Evolutionary conservation across 2,329 filamentous ascomycete species (phyloP).

Genomic region (Aspergillus candidus): DNA sequence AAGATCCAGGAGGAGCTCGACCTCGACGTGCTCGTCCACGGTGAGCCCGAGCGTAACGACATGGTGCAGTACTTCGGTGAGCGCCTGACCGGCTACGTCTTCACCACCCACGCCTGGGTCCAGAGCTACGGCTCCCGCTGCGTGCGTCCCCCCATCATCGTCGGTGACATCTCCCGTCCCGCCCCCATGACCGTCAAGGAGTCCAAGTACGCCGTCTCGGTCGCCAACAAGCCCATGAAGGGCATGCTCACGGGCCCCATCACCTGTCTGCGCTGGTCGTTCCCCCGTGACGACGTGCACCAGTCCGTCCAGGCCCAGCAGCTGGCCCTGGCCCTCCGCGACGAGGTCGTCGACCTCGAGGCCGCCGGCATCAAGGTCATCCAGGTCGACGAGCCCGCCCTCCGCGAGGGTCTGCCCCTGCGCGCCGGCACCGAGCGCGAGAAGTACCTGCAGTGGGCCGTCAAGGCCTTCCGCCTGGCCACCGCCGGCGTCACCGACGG

Average conservation of each 20-base stretch:
- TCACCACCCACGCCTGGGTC: constrained; percentile 99
- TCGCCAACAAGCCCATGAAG: constrained; percentile 99
- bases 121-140: constrained; percentile 98
- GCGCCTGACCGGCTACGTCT: constrained; percentile 91
- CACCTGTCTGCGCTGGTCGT: constrained; percentile 98
- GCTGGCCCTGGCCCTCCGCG: constrained; percentile 94
- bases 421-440: constrained; percentile 90
- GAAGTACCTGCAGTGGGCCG: constrained; percentile 94
- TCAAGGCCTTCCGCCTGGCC: constrained; percentile 94
- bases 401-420: constrained; percentile 98
- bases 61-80: constrained; percentile 99
- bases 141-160: constrained; percentile 95
- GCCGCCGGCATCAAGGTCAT: constrained; percentile 94
- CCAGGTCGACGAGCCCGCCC: constrained; percentile 97
- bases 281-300: constrained; percentile 99
- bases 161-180: constrained; percentile 96
- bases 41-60: constrained; percentile 99
- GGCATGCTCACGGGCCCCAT: constrained; percentile 99
- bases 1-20: constrained; percentile 97
- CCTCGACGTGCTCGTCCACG: constrained; percentile 95
- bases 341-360: constrained; percentile 98
- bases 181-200: constrained; percentile 99
- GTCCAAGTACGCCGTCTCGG: constrained; percentile 94
- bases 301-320: constrained; percentile 98
- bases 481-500: constrained; percentile 89